phyloP scores from a whole-genome alignment of 2,329 filamentous ascomycete genomes.

The Colletotrichum sojae region DNA sequence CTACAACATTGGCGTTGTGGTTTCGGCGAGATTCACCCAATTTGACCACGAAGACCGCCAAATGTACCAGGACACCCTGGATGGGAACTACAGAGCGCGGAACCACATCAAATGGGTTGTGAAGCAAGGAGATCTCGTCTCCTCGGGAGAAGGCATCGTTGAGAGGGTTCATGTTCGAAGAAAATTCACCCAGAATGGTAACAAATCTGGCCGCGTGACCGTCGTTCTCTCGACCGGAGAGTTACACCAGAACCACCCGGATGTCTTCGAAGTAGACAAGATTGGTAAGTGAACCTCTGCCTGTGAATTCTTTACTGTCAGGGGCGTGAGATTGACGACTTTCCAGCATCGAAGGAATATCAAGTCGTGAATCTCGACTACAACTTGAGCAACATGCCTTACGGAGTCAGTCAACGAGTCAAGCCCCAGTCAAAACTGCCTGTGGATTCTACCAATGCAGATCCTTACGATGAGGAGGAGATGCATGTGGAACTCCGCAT shows the following conservation, averaged over 20 bases:
- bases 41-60: conserved; percentile 25
- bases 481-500: conserved; percentile 32
- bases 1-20: conserved; percentile 11
- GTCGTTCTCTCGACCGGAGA: conserved; percentile 19
- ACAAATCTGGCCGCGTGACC: conserved; percentile 19
- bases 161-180: conserved; percentile 10
- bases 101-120: conserved; percentile 42
- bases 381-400: conserved; percentile 14
- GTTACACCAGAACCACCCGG: neutral
- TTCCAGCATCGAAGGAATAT: neutral
- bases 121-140: conserved; percentile 41
- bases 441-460: neutral
- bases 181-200: conserved; percentile 27
- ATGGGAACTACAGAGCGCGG: conserved; percentile 19
- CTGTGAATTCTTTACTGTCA: neutral
- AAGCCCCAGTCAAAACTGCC: neutral
- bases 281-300: neutral
- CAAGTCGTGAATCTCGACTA: conserved; percentile 36
- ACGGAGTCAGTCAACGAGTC: neutral
- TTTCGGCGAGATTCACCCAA: neutral
- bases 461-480: conserved; percentile 24
- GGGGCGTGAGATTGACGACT: neutral
- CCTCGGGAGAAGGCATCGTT: neutral
- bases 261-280: neutral
- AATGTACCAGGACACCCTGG: conserved; percentile 39